phyloP scores from a whole-genome alignment of 73 alveolate genomes.

The Paramecium biaurelia region DNA sequence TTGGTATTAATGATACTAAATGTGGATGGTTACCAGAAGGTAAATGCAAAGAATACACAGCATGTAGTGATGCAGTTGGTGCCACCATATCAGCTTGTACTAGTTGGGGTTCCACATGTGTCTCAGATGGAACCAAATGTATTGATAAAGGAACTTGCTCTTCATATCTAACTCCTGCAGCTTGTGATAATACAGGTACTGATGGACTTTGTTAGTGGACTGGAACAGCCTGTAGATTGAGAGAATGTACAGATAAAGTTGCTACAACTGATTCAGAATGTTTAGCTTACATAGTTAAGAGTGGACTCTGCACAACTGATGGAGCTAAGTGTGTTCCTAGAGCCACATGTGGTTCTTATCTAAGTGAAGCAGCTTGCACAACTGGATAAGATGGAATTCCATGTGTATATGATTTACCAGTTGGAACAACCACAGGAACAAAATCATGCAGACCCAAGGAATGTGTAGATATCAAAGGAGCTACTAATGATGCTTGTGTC shows the following conservation, averaged over 20 bases:
- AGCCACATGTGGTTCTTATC: background rate
- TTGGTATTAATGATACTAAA: background rate
- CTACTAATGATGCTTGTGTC: background rate
- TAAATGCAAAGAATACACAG: background rate
- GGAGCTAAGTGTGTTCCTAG: constrained; percentile 21
- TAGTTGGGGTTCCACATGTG: background rate
- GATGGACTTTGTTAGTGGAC: background rate
- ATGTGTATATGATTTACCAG: background rate
- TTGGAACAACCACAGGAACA: constrained; percentile 6
- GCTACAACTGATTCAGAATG: constrained; percentile 18
- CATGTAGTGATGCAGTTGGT: background rate
- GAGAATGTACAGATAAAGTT: constrained; percentile 29
- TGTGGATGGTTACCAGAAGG: constrained; percentile 32
- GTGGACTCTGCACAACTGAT: constrained; percentile 14
- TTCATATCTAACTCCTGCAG: background rate
- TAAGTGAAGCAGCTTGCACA: background rate
- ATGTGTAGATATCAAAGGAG: background rate
- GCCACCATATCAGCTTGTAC: background rate
- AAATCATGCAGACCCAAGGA: constrained; percentile 24
- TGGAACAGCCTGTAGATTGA: constrained; percentile 44
- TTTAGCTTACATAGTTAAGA: background rate
- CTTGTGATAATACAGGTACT: constrained; percentile 34
- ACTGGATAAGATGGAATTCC: constrained; percentile 35
- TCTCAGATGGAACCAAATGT: constrained; percentile 35
- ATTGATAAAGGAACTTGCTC: background rate